phyloP scores from a whole-genome alignment of 2,329 filamentous ascomycete genomes.

The Epichloe elymi region DNA sequence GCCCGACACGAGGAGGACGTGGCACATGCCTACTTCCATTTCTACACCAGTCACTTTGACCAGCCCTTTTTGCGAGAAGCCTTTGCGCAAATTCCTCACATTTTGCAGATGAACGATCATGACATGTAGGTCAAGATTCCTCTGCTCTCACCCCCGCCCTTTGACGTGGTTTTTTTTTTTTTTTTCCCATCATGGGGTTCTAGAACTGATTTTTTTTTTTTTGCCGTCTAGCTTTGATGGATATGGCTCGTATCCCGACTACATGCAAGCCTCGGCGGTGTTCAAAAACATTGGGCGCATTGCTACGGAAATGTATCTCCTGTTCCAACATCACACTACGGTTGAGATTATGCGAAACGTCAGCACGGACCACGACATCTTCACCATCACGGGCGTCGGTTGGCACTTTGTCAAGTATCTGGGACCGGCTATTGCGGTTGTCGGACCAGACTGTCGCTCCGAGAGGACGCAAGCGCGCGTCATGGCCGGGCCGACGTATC shows the following conservation, averaged over 20 bases:
- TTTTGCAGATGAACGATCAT: slow-evolving; percentile 89
- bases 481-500: slow-evolving; percentile 91
- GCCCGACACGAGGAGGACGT: slow-evolving; percentile 92
- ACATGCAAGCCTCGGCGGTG: slow-evolving; percentile 95
- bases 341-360: slow-evolving; percentile 85
- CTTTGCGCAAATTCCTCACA: slow-evolving; percentile 92
- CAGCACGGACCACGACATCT: slow-evolving; percentile 77
- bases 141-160: no score
- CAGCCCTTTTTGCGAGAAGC: slow-evolving; percentile 89
- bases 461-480: slow-evolving; percentile 85
- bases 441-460: slow-evolving; percentile 83
- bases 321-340: slow-evolving; percentile 97
- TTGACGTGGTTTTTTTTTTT: background rate
- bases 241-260: slow-evolving; percentile 91
- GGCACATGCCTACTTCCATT: slow-evolving; percentile 94
- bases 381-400: slow-evolving; percentile 91
- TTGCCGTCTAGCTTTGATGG: slow-evolving; percentile 66
- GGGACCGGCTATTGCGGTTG: slow-evolving; percentile 77
- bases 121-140: slow-evolving; percentile 61
- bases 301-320: slow-evolving; percentile 91
- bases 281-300: slow-evolving; percentile 97
- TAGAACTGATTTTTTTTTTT: background rate
- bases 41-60: slow-evolving; percentile 96
- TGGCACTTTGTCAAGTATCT: slow-evolving; percentile 99
- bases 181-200: background rate